A percentile compares a stretch with the other conserved stretches of the same genome.
Conservation (phyloP, 306 rosid genomes). For the Castanospermum australe region DNA sequence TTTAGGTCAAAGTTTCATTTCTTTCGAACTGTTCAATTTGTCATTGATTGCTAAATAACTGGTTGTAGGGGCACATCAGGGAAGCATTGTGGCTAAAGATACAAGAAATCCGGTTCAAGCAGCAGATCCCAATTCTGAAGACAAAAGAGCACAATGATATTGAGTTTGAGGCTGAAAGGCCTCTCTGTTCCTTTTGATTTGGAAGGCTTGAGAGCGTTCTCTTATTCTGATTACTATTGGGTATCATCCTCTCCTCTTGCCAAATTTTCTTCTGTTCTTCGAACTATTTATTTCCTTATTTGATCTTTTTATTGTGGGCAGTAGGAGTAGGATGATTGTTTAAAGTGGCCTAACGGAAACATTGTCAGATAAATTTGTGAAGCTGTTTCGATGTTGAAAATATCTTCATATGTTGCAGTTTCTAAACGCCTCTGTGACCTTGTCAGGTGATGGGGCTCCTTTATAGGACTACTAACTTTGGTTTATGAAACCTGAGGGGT, state of each 20-base stretch:
- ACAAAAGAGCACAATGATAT: conserved; percentile 58
- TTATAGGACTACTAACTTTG: too few relatives aligned
- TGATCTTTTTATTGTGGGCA: background rate
- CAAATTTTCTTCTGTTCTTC: conserved; percentile 34
- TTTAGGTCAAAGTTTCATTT: conserved; percentile 13
- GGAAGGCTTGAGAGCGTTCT: conserved; percentile 24
- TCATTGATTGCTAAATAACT: conserved; percentile 25
- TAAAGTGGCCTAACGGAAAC: conserved; percentile 16
- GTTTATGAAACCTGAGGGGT: too few relatives aligned
- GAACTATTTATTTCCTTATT: background rate
- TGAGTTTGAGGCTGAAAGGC: conserved; percentile 23
- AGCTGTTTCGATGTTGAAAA: background rate
- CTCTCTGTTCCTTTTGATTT: conserved; percentile 16
- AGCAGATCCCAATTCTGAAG: conserved; percentile 56
- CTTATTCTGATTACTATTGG: conserved; percentile 13
- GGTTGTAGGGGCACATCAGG: conserved; percentile 63
- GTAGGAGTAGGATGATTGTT: conserved; percentile 27
- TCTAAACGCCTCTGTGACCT: background rate
- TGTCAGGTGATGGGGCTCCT: background rate
- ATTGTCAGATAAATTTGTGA: conserved; percentile 12
- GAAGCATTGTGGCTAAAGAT: conserved; percentile 56
- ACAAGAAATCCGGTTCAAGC: conserved; percentile 58
- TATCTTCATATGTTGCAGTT: background rate
- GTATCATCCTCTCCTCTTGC: conserved; percentile 4
- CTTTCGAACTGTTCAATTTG: background rate